Percentiles rank a stretch among this genome's conserved stretches.
Evolutionary conservation across 2,329 filamentous ascomycete genomes (phyloP).

Genomic region (Triangularia verruculosa): DNA sequence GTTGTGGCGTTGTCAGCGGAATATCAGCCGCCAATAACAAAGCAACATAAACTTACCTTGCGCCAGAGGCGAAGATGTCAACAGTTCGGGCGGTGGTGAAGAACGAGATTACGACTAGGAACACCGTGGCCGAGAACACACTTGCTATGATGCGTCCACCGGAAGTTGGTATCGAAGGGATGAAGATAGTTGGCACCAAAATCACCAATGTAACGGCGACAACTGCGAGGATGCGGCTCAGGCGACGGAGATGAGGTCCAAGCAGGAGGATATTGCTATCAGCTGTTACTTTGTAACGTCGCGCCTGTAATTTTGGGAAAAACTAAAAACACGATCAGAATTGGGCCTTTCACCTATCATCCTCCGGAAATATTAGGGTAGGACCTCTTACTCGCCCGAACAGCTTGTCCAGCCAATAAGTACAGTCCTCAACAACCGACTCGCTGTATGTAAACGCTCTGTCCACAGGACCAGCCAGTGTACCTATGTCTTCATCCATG

Average conservation of each 20-base stretch:
- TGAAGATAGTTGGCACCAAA: neutral
- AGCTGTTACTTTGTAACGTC: neutral
- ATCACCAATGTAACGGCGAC: neutral
- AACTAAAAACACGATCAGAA: neutral
- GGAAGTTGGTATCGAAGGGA: neutral
- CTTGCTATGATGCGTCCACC: neutral
- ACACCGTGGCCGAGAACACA: neutral
- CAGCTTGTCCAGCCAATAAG: neutral
- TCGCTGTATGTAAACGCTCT: neutral
- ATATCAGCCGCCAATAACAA: too few species aligned
- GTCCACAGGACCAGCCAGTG: neutral
- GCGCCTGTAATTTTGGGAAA: neutral
- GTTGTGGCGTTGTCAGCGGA: neutral
- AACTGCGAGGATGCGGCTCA: neutral
- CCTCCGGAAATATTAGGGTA: neutral
- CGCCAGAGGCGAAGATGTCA: neutral
- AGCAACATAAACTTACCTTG: neutral
- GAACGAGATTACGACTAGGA: neutral
- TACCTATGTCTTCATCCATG: neutral
- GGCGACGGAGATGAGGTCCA: neutral
- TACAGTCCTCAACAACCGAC: neutral
- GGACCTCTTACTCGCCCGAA: neutral
- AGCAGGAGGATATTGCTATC: neutral
- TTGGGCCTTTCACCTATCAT: neutral
- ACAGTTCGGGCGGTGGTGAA: neutral